Base-by-base conservation (phyloP, 1,139 yeast species). In the Hyphopichia pseudoburtonii region DNA sequence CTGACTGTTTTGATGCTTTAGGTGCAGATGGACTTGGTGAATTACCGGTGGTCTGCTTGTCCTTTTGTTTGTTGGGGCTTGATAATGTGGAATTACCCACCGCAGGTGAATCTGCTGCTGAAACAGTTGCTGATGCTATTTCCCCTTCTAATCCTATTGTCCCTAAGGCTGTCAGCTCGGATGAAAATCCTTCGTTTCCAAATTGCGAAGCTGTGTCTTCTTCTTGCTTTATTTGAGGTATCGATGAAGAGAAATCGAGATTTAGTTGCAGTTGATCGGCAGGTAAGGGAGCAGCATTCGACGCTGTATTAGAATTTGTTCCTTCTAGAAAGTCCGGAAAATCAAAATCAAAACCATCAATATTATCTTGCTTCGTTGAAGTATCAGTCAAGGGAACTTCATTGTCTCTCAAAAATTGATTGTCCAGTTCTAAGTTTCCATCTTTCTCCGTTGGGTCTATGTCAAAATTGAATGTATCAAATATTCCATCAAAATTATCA, bases 401-500 rank as follows among this genome's bases (percentile, higher is more conserved):
- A 8, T 28, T 16, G 7, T 21, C 5, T 11, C 31, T 9, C 31
- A 17, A 17, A 3, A 4, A 17, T 28, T 12, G 17, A 12, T 14
- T 17, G n/a, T 17, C 16, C n/a, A 10, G 10, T 7, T 15, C 3
- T 16, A 27, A 8, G 7, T 6, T 16, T 18, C 19, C 6, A 5
- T 10, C 15, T 27, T 27, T n/a, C n/a, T 27, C 16, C 3, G 16
- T 5, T 9, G 21, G 16, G 4, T 19, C 22, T 11, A 33, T 23
- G 7, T 33, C 36, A 33, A 33, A 33, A n/a, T 31, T 31, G n/a
- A 33, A 27, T 28, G 36, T 27, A 15, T 33, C 36, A 22, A 33
- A 33, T 15, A 33, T 15, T 11, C 30, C 32, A 19, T 33, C 27
- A 8, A 26, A 27, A 22, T 33, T 31, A n/a, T 14, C 32, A n/a